Percentiles rank a stretch among this genome's conserved stretches.
phyloP scores from a whole-genome alignment of 179 eudicot species.

The Beta macrorhiza region DNA sequence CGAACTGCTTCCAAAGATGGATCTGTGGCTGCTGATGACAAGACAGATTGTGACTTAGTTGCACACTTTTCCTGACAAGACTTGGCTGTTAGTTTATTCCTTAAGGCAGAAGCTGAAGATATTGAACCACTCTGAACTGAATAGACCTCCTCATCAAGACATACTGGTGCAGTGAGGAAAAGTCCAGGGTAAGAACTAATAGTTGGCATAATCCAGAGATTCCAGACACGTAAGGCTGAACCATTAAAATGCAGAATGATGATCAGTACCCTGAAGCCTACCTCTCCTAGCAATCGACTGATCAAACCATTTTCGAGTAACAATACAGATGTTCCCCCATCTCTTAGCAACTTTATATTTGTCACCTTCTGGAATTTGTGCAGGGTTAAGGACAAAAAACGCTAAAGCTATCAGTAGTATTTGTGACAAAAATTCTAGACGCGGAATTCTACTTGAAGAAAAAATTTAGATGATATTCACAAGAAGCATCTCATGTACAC shows the following conservation, averaged over 20 bases:
- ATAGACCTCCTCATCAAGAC: constrained; percentile 85
- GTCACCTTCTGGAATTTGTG: constrained; percentile 93
- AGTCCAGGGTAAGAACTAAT: constrained; percentile 12
- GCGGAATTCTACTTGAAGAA: not conserved
- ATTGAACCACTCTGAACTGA: constrained; percentile 52
- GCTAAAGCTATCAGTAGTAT: not conserved
- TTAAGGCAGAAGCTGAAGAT: constrained; percentile 40
- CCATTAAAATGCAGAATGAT: not conserved
- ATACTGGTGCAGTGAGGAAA: constrained; percentile 44
- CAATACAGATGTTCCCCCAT: constrained; percentile 78
- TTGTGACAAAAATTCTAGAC: not conserved
- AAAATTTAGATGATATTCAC: not conserved
- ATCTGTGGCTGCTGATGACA: constrained; percentile 47
- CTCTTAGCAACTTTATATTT: constrained; percentile 86
- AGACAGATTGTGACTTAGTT: constrained; percentile 40
- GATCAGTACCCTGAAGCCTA: constrained; percentile 23
- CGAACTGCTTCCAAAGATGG: constrained; percentile 43
- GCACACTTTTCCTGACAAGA: constrained; percentile 46
- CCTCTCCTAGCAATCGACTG: constrained; percentile 91
- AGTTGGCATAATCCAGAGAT: not conserved
- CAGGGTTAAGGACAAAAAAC: constrained; percentile 57
- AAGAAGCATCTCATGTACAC: constrained; percentile 15
- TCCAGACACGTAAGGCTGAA: not conserved
- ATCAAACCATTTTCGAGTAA: constrained; percentile 82
- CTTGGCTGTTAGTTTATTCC: constrained; percentile 40